phyloP scores from a whole-genome alignment of 768 basidiomycete species.

The Agaricus subrufescens region DNA sequence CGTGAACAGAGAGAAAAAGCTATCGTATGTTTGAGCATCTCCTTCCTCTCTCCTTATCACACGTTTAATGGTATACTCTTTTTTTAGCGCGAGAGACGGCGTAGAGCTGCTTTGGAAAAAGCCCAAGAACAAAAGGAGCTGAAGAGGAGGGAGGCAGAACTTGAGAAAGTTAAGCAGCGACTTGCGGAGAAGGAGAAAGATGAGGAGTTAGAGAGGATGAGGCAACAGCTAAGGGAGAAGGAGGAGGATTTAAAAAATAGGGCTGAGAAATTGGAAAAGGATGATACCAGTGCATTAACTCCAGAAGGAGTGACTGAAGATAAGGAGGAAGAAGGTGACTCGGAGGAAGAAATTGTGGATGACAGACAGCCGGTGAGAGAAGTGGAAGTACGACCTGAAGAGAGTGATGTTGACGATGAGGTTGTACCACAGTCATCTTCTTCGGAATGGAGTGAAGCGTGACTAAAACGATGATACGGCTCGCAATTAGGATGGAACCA shows the following conservation, averaged over 20 bases:
- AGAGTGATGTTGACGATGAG: constrained; percentile 37
- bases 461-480: constrained; percentile 4
- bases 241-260: constrained; percentile 31
- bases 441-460: constrained; percentile 11
- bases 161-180: constrained; percentile 46
- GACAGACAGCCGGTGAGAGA: not conserved
- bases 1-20: constrained; percentile 62
- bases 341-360: constrained; percentile 16
- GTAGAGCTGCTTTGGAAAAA: constrained; percentile 51
- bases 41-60: not conserved
- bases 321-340: constrained; percentile 13
- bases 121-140: constrained; percentile 57
- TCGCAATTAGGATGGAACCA: not conserved
- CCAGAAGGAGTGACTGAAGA: constrained; percentile 13
- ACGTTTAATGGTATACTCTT: not conserved
- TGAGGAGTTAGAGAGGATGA: constrained; percentile 35
- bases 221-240: constrained; percentile 39
- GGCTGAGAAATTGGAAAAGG: constrained; percentile 20
- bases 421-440: constrained; percentile 3
- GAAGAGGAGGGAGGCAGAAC: constrained; percentile 61
- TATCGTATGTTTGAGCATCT: constrained; percentile 43
- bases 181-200: constrained; percentile 51
- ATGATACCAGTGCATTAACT: constrained; percentile 13
- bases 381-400: constrained; percentile 18
- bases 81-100: constrained; percentile 41